Evolutionary conservation across 78 protist species (phyloP).

Genomic region (Pigoraptor vietnamica): DNA sequence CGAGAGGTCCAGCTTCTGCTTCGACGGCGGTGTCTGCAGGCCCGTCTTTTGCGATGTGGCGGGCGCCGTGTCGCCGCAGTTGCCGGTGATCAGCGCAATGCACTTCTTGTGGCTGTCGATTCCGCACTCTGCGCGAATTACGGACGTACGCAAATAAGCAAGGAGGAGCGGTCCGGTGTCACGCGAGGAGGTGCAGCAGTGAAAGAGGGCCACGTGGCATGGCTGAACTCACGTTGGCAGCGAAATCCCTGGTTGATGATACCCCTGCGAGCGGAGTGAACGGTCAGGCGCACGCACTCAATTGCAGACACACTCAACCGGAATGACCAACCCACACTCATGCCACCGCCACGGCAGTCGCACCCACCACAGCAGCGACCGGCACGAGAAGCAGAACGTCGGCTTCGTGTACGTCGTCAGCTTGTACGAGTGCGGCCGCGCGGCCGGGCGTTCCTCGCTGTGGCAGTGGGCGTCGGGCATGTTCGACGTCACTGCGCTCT

Average conservation of each 20-base stretch:
- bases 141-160: too few relatives aligned
- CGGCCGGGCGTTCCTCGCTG: neutral
- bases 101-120: neutral
- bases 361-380: neutral
- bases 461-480: neutral
- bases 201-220: neutral
- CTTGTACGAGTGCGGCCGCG: neutral
- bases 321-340: too few relatives aligned
- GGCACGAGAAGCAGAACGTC: neutral
- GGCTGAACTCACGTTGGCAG: neutral
- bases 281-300: too few relatives aligned
- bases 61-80: neutral
- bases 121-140: neutral
- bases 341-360: too few relatives aligned
- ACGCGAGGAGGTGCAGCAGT: too few relatives aligned
- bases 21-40: too few relatives aligned
- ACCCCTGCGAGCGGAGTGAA: neutral
- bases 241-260: neutral
- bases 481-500: neutral
- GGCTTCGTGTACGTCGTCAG: neutral
- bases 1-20: too few relatives aligned
- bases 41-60: too few relatives aligned
- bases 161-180: too few relatives aligned
- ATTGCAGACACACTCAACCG: too few relatives aligned
- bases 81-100: neutral